phyloP scores from a whole-genome alignment of 2,329 filamentous ascomycete genomes.

The Aspergillus pseudoviridinutans region DNA sequence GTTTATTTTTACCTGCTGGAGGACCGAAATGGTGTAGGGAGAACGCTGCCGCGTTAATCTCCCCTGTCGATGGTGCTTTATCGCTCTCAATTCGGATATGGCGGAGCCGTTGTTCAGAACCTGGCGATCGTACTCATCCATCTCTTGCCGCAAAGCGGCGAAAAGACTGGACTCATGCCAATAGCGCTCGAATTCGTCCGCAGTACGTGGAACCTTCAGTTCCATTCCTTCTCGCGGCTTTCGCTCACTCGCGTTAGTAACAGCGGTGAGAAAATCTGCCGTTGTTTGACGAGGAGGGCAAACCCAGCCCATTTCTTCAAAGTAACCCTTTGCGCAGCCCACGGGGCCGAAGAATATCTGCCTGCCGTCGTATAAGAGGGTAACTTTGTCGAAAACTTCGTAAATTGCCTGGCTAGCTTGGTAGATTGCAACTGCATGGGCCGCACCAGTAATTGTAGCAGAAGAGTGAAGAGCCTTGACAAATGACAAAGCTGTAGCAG shows the following conservation, averaged over 20 bases:
- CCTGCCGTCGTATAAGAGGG: conserved; percentile 67
- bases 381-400: conserved; percentile 62
- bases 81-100: too few relatives aligned
- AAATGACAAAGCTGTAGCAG: conserved; percentile 52
- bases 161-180: conserved; percentile 58
- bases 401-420: conserved; percentile 42
- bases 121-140: conserved; percentile 55
- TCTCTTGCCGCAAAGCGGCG: too few relatives aligned
- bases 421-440: conserved; percentile 51
- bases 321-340: conserved; percentile 56
- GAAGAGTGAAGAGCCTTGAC: conserved; percentile 45
- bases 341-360: conserved; percentile 70
- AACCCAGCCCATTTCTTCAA: conserved; percentile 64
- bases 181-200: conserved; percentile 60
- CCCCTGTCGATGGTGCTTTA: too few relatives aligned
- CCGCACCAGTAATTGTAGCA: conserved; percentile 43
- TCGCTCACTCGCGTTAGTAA: conserved; percentile 61
- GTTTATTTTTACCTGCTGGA: too few relatives aligned
- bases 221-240: conserved; percentile 55
- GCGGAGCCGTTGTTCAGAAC: conserved; percentile 74
- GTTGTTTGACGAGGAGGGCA: conserved; percentile 64
- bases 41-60: too few relatives aligned
- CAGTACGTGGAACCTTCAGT: conserved; percentile 58
- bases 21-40: too few relatives aligned
- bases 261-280: conserved; percentile 63